Conservation (phyloP, 2,329 filamentous ascomycete species). For the Alternaria consortialis region DNA sequence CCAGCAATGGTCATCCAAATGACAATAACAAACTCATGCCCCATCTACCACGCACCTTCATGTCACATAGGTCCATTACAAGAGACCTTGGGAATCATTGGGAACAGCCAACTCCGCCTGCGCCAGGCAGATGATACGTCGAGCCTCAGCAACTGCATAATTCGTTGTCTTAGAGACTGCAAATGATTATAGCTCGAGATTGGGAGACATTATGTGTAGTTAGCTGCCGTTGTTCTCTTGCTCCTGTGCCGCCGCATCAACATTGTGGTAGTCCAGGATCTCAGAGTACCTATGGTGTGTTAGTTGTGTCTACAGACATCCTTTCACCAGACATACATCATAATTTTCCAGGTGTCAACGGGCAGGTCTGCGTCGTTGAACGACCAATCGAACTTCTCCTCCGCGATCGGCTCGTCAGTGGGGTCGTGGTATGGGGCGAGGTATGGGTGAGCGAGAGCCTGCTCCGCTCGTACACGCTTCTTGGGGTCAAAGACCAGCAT, state of each 20-base stretch:
- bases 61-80: constrained; percentile 21
- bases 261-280: constrained; percentile 98
- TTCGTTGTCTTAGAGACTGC: constrained; percentile 21
- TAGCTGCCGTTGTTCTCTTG: constrained; percentile 48
- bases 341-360: constrained; percentile 99
- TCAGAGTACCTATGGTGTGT: constrained; percentile 82
- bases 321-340: constrained; percentile 74
- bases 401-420: constrained; percentile 91
- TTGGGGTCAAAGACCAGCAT: constrained; percentile 99
- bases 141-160: constrained; percentile 18
- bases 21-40: constrained; percentile 20
- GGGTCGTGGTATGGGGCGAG: constrained; percentile 97
- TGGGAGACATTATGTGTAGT: constrained; percentile 14
- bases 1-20: constrained; percentile 24
- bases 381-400: constrained; percentile 99
- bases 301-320: constrained; percentile 11
- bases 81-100: constrained; percentile 30
- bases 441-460: constrained; percentile 90
- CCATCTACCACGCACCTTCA: constrained; percentile 28
- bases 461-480: constrained; percentile 86
- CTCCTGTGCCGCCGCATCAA: constrained; percentile 69
- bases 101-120: constrained; percentile 23
- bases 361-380: constrained; percentile 98
- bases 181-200: constrained; percentile 20
- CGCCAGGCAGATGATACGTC: constrained; percentile 25